Conservation (phyloP, 257 asterid genomes). For the Capsicum rhomboideum region DNA sequence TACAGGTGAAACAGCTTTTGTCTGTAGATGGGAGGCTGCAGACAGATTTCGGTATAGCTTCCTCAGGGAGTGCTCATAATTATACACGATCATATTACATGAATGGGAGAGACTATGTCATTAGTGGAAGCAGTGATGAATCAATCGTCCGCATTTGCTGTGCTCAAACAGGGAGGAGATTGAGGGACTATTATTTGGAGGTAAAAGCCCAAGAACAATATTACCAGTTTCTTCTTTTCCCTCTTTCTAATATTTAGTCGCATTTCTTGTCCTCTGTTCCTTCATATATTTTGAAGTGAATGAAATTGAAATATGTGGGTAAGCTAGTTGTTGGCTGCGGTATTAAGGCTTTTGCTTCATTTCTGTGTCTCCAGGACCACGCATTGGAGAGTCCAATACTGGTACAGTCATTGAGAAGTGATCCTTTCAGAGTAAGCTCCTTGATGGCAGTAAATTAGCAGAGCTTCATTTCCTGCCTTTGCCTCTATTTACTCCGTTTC, state of each 20-base stretch:
- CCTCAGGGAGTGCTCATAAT: conserved; percentile 60
- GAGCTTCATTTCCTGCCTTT: background rate
- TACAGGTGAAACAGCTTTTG: conserved; percentile 67
- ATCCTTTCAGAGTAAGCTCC: conserved; percentile 67
- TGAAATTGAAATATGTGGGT: background rate
- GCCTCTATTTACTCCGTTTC: background rate
- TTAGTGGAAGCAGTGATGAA: conserved; percentile 80
- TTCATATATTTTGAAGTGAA: background rate
- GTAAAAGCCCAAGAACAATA: conserved; percentile 16
- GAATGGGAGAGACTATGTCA: conserved; percentile 72
- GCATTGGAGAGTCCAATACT: conserved; percentile 34
- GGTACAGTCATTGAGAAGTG: conserved; percentile 78
- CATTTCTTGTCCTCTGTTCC: background rate
- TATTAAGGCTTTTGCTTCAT: background rate
- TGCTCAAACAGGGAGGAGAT: conserved; percentile 69
- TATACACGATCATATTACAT: conserved; percentile 83
- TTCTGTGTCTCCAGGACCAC: conserved; percentile 27
- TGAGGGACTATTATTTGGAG: conserved; percentile 53
- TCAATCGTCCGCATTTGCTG: conserved; percentile 55
- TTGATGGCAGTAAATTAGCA: background rate
- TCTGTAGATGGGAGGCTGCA: conserved; percentile 68
- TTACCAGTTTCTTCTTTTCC: background rate
- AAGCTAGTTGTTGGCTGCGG: background rate
- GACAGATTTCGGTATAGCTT: conserved; percentile 57
- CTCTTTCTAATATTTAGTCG: background rate